Evolutionary conservation across 306 rosid species (phyloP).

Genomic region (Sicyos edulis): DNA sequence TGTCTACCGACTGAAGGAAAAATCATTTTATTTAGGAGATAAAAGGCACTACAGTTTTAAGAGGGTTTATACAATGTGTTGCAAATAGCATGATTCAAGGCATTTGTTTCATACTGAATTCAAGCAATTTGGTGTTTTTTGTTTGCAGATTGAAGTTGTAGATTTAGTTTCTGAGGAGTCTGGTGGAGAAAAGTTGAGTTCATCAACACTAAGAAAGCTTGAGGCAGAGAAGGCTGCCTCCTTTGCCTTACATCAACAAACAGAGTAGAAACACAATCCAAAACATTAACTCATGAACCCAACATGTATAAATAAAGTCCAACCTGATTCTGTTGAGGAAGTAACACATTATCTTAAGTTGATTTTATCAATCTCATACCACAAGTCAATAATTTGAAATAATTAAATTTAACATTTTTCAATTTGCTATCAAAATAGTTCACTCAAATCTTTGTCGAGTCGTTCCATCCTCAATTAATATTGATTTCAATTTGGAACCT

Average conservation of each 20-base stretch:
- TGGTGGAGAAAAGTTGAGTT: slow-evolving; percentile 69
- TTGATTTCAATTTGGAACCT: no score
- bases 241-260: slow-evolving; percentile 20
- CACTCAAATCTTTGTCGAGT: no score
- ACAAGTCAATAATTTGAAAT: no score
- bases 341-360: background rate
- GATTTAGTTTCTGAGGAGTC: slow-evolving; percentile 61
- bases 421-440: no score
- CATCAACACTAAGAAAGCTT: slow-evolving; percentile 57
- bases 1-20: no score
- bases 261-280: background rate
- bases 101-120: background rate
- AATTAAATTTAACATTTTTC: no score
- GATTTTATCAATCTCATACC: background rate
- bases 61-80: no score
- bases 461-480: no score
- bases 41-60: no score
- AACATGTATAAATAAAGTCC: background rate
- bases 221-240: slow-evolving; percentile 61
- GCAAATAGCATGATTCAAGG: no score
- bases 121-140: slow-evolving; percentile 14
- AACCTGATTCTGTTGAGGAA: background rate
- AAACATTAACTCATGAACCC: background rate
- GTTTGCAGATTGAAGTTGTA: slow-evolving; percentile 85
- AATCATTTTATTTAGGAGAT: no score